These are phyloP conservation scores for Salmacisia buchloeana DNA, from an alignment of 1,284 basidiomycete genomes.

Conservation along the genomic window DNA sequence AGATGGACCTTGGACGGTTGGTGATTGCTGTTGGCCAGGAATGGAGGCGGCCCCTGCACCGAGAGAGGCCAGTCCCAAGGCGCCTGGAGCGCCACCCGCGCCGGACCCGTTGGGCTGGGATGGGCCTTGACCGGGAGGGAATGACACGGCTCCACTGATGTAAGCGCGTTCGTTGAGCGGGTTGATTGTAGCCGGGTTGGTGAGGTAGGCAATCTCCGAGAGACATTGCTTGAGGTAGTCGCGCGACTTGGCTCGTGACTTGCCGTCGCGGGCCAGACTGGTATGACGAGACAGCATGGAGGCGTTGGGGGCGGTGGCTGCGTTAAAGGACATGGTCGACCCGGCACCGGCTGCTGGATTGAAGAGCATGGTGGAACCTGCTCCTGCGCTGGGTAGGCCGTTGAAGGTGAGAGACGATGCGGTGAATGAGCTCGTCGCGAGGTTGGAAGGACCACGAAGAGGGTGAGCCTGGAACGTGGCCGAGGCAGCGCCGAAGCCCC, in stretches of 20 bases:
- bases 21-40: no score
- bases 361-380: background rate
- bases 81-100: background rate
- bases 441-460: constrained; percentile 1
- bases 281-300: constrained; percentile 7
- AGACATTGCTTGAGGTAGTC: constrained; percentile 95
- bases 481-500: background rate
- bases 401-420: constrained; percentile 6
- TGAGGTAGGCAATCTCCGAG: constrained; percentile 87
- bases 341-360: background rate
- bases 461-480: background rate
- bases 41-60: background rate
- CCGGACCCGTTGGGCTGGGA: constrained; percentile 4
- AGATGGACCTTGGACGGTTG: no score
- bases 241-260: constrained; percentile 83
- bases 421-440: constrained; percentile 4
- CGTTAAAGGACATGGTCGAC: background rate
- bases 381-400: background rate
- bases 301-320: background rate
- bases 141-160: background rate
- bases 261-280: constrained; percentile 69
- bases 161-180: constrained; percentile 59
- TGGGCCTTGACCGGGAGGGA: constrained; percentile 16
- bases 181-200: constrained; percentile 92
- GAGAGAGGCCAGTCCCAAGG: background rate